Percentiles rank a stretch among this genome's conserved stretches.
Evolutionary conservation across 768 basidiomycete genomes (phyloP).

Genomic region (Phylloporus sp.): DNA sequence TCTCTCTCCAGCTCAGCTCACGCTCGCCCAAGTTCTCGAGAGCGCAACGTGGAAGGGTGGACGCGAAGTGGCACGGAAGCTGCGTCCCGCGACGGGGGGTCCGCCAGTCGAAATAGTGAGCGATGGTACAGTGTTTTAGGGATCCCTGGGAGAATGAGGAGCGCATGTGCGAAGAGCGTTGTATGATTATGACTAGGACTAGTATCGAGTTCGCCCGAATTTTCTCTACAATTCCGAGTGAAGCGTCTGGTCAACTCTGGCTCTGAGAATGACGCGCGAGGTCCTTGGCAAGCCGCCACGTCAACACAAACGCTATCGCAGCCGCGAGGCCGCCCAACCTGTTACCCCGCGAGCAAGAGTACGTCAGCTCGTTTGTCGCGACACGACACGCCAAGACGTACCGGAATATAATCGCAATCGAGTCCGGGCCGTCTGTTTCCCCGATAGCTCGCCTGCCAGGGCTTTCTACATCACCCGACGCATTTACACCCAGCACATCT

Average conservation of each 20-base stretch:
- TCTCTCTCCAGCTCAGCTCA: slow-evolving; percentile 21
- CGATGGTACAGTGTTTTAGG: slow-evolving; percentile 76
- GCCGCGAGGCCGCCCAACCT: slow-evolving; percentile 59
- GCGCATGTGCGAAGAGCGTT: no score
- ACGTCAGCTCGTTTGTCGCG: no score
- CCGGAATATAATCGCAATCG: slow-evolving; percentile 81
- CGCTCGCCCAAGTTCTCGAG: slow-evolving; percentile 86
- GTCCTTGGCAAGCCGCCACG: slow-evolving; percentile 50
- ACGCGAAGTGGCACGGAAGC: slow-evolving; percentile 80
- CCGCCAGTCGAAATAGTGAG: slow-evolving; percentile 85
- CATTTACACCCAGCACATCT: no score
- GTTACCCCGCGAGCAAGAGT: no score
- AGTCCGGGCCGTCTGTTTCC: slow-evolving; percentile 36
- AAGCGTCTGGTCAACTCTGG: no score
- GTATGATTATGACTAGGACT: no score
- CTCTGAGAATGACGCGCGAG: slow-evolving; percentile 39
- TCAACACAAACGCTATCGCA: slow-evolving; percentile 48
- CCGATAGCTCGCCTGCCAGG: background rate
- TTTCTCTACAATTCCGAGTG: no score
- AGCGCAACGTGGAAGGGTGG: slow-evolving; percentile 97
- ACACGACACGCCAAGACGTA: slow-evolving; percentile 26
- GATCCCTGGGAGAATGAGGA: no score
- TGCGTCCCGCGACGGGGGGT: slow-evolving; percentile 67
- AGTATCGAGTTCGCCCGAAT: no score
- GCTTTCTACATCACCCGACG: no score